Conservation (phyloP, 768 basidiomycete species). For the Mycena olivaceomarginata region DNA sequence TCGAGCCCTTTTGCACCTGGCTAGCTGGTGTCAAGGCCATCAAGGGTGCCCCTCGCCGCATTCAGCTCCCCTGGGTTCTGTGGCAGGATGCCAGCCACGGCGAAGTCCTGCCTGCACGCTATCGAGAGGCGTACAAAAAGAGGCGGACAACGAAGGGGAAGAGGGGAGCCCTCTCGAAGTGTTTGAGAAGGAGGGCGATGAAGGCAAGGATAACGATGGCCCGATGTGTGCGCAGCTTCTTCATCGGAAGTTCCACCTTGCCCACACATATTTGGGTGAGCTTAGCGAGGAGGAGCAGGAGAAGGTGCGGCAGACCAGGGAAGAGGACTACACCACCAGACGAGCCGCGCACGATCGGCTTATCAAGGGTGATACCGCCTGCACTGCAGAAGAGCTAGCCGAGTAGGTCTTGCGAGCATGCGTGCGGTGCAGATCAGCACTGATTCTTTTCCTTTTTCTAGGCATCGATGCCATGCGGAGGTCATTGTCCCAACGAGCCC, state of each 20-base stretch:
- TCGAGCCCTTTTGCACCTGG: not conserved
- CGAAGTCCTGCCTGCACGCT: not conserved
- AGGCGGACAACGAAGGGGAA: not conserved
- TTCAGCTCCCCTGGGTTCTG: not conserved
- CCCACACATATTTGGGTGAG: not conserved
- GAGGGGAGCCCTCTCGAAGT: no score
- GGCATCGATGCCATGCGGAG: not conserved
- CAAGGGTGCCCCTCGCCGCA: no score
- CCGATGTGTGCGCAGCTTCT: not conserved
- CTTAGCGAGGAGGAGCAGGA: not conserved
- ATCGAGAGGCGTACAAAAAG: not conserved
- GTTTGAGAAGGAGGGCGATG: not conserved
- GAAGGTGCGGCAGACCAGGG: not conserved
- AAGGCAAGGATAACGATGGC: not conserved
- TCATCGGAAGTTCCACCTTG: not conserved
- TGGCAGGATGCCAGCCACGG: not conserved
- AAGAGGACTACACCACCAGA: not conserved
- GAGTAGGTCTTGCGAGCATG: not conserved
- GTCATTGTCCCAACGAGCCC: not conserved
- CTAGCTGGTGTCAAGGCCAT: not conserved
- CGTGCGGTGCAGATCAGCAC: no score
- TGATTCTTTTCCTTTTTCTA: not conserved
- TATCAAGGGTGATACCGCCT: not conserved
- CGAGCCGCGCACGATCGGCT: not conserved
- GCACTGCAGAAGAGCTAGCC: not conserved